Base-by-base conservation (phyloP, 1,284 basidiomycete species). In the Testicularia cyperi region DNA sequence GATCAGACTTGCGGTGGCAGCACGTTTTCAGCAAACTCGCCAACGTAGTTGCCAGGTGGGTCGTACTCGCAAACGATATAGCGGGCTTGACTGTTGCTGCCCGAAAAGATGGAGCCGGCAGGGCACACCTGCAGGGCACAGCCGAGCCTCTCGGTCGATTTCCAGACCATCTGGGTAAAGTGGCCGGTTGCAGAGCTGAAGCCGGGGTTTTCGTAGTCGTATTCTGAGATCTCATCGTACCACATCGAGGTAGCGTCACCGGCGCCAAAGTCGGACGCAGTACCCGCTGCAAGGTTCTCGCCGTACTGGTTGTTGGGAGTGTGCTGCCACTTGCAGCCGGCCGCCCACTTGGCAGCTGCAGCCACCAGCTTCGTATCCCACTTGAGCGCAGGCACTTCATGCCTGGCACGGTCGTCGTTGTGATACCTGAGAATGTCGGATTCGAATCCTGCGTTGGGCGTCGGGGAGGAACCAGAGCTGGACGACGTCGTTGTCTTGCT, bases 81-180 rank as follows among this genome's bases (percentile, higher is more conserved):
- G 24, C 23, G 27, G 4, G 48, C 44, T 6, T 22, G 38, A 0
- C 48, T 42, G 0, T 10, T 8, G 13, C 24, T 14, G 3, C 37
- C 41, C 8, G 51, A 38, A 22, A 22, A 21, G 30, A 64, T 27
- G 38, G 40, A 34, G 1, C n/a, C 8, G 0, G 37, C 39, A 5
- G 43, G 29, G 20, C 63, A 65, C 20, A 37, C 15, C 24, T 47
- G 32, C 2, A 61, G 22, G 25, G 53, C 63, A 18, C 63, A 65
- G 3, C 63, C 63, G 12, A 65, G 23, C 32, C 36, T 38, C 22
- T 22, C 43, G 15, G 28, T 46, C 7, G 20, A 21, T 45, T 54
- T 54, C 65, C 65, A 68, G 0, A 68, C 53, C 44, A 68, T 52
- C 47, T 68, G 65, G 3, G 62, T 65, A 25, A 68, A 68, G 32